These are phyloP conservation scores for Rhodotorula kratochvilovae DNA, from an alignment of 768 basidiomycete genomes.

Conservation along the genomic window DNA sequence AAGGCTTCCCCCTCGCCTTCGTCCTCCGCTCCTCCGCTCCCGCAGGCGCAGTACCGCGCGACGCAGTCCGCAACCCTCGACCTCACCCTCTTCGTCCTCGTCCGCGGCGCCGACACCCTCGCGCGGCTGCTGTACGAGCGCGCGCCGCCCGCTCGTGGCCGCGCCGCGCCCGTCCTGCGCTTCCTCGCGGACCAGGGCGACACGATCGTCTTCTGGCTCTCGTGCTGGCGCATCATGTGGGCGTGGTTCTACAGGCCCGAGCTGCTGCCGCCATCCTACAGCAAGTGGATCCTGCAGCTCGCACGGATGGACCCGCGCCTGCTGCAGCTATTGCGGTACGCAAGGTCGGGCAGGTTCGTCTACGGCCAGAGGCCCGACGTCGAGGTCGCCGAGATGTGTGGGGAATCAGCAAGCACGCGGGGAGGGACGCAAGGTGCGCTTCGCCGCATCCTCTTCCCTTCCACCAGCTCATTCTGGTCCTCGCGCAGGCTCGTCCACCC, in stretches of 20 bases:
- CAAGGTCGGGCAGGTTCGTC: constrained; percentile 22
- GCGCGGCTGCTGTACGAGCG: constrained; percentile 14
- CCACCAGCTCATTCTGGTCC: background rate
- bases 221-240: constrained; percentile 32
- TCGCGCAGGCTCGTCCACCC: constrained; percentile 22
- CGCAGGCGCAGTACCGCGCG: background rate
- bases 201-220: constrained; percentile 31
- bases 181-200: constrained; percentile 28
- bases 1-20: too few relatives aligned
- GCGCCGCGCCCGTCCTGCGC: background rate
- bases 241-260: constrained; percentile 39
- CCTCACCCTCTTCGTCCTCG: constrained; percentile 40
- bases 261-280: constrained; percentile 36
- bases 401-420: constrained; percentile 10
- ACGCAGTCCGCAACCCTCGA: constrained; percentile 36
- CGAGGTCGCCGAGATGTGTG: constrained; percentile 23
- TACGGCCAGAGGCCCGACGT: constrained; percentile 30
- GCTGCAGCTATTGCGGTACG: constrained; percentile 30
- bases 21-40: too few relatives aligned
- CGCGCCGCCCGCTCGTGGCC: background rate
- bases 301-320: constrained; percentile 37
- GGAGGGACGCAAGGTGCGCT: constrained; percentile 12
- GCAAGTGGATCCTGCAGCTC: constrained; percentile 35
- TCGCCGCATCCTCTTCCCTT: background rate
- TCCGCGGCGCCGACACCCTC: constrained; percentile 36